Percentiles rank a stretch among this genome's conserved stretches.
Conservation (phyloP, 306 rosid species). For the Carpinus fangiana region DNA sequence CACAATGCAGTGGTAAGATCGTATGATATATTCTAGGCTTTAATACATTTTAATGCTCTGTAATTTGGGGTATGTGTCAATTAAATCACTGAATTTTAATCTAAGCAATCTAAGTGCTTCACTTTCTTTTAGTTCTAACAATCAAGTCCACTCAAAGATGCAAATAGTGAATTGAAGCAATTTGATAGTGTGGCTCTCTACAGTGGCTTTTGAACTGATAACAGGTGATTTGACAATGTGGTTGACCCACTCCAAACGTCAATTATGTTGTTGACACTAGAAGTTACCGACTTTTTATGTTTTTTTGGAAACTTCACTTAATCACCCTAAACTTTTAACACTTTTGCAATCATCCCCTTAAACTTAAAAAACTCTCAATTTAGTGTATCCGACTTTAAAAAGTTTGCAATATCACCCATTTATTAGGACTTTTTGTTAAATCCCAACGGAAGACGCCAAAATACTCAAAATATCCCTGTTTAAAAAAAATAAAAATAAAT, state of each 20-base stretch:
- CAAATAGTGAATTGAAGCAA: constrained; percentile 2
- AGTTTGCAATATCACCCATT: too few species aligned
- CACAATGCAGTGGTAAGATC: constrained; percentile 87
- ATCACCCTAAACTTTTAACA: too few species aligned
- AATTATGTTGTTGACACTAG: background rate
- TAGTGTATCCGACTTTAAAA: too few species aligned
- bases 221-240: background rate
- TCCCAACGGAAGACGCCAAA: too few species aligned
- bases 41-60: background rate
- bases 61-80: background rate
- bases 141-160: background rate
- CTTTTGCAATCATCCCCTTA: too few species aligned
- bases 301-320: too few species aligned
- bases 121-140: background rate
- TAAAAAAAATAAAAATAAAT: too few species aligned
- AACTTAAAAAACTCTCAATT: too few species aligned
- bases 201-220: background rate
- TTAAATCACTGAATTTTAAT: background rate
- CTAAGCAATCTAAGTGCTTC: background rate
- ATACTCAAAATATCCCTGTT: too few species aligned
- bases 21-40: background rate
- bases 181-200: background rate
- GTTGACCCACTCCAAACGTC: background rate
- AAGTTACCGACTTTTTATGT: background rate
- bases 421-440: too few species aligned